Conservation (phyloP, 1,284 basidiomycete species). For the Fomitopsis betulina region DNA sequence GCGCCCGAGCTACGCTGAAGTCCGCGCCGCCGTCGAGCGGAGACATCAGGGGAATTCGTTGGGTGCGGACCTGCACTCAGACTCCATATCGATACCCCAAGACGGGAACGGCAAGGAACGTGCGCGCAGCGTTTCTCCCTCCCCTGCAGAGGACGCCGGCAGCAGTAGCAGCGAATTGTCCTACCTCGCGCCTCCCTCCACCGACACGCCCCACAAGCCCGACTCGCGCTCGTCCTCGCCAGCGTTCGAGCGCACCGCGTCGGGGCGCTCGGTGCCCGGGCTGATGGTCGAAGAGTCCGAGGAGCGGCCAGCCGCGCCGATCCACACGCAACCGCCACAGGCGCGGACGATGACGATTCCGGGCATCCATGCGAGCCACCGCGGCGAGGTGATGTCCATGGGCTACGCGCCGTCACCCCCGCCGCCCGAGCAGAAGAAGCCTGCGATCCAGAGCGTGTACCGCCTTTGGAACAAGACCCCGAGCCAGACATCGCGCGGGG, state of each 20-base stretch:
- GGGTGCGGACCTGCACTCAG: constrained; percentile 15
- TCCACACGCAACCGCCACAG: constrained; percentile 65
- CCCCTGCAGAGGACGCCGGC: background rate
- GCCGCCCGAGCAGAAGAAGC: constrained; percentile 43
- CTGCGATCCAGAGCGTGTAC: constrained; percentile 62
- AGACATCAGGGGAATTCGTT: constrained; percentile 38
- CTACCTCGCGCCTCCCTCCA: constrained; percentile 5
- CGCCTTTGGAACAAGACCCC: constrained; percentile 59
- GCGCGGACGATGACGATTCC: constrained; percentile 77
- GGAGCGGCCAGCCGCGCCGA: constrained; percentile 38
- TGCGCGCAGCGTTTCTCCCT: constrained; percentile 25
- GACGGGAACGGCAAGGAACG: constrained; percentile 21
- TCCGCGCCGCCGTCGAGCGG: constrained; percentile 63
- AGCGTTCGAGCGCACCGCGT: background rate
- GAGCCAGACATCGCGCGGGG: constrained; percentile 21
- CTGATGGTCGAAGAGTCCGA: constrained; percentile 13
- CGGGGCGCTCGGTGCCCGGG: constrained; percentile 11
- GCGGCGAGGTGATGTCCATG: constrained; percentile 76
- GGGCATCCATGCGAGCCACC: constrained; percentile 73
- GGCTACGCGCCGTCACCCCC: constrained; percentile 51
- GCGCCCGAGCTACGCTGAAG: constrained; percentile 63
- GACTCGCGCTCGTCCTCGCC: constrained; percentile 1
- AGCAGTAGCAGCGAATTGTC: background rate
- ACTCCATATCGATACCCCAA: constrained; percentile 32
- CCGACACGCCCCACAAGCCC: constrained; percentile 7